These are phyloP conservation scores for Ajuga chamaepitys DNA, from an alignment of 257 asterid species.

Conservation along the genomic window DNA sequence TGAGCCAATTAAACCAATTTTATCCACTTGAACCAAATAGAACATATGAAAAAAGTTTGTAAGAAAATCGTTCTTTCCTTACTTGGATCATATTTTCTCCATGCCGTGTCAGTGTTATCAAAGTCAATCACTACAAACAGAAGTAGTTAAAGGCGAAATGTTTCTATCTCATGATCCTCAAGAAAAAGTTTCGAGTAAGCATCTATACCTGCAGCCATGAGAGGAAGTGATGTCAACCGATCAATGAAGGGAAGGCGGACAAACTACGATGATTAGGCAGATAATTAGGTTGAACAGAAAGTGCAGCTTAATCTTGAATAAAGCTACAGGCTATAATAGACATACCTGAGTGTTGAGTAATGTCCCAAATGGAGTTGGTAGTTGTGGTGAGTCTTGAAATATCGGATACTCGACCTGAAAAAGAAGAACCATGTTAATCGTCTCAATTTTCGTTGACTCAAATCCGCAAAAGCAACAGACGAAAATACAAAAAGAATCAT, in stretches of 20 bases:
- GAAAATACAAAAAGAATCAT: background rate
- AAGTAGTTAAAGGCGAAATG: constrained; percentile 1
- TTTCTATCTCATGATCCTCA: background rate
- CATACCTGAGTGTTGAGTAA: constrained; percentile 46
- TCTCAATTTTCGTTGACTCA: background rate
- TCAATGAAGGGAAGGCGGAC: constrained; percentile 41
- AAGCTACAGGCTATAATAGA: background rate
- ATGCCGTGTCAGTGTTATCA: constrained; percentile 51
- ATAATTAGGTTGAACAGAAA: background rate
- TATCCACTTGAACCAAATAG: background rate
- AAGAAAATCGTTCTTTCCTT: constrained; percentile 9
- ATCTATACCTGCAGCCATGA: constrained; percentile 52
- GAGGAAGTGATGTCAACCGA: constrained; percentile 46
- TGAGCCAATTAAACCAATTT: constrained; percentile 4
- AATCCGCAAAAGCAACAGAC: background rate
- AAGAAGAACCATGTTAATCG: background rate
- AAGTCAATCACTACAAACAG: constrained; percentile 53
- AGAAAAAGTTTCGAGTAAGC: background rate
- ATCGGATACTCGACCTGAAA: constrained; percentile 54
- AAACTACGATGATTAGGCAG: constrained; percentile 27
- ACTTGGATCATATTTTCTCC: constrained; percentile 59
- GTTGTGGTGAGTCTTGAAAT: constrained; percentile 36
- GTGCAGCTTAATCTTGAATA: background rate
- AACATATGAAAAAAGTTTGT: background rate
- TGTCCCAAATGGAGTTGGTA: constrained; percentile 59